Conservation (phyloP, 2,329 filamentous ascomycete species). For the Claviceps digitariae region DNA sequence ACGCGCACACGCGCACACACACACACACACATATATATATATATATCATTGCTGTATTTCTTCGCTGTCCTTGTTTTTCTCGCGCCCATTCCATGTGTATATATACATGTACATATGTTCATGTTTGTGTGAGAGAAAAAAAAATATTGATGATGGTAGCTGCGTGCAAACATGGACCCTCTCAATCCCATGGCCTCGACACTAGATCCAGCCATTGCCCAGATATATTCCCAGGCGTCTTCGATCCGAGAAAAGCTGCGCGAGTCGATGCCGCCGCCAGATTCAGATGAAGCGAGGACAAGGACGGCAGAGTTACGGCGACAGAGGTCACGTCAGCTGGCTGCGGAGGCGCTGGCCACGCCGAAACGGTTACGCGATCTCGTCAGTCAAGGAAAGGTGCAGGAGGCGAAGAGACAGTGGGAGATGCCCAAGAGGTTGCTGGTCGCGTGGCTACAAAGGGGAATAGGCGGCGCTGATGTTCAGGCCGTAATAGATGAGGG, state of each 20-base stretch:
- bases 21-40: no score
- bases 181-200: constrained; percentile 61
- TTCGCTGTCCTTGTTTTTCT: background rate
- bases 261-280: constrained; percentile 31
- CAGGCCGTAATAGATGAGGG: constrained; percentile 40
- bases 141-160: constrained; percentile 28
- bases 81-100: background rate
- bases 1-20: no score
- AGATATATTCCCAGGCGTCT: constrained; percentile 53
- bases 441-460: constrained; percentile 38
- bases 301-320: constrained; percentile 19
- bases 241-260: constrained; percentile 40
- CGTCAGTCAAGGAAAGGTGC: constrained; percentile 42
- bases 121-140: no score
- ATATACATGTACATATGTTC: no score
- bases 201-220: constrained; percentile 57
- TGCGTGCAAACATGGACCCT: constrained; percentile 72
- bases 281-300: constrained; percentile 23
- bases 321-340: constrained; percentile 39
- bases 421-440: constrained; percentile 38
- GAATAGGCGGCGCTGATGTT: constrained; percentile 41
- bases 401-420: constrained; percentile 48
- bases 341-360: constrained; percentile 47
- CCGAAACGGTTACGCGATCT: constrained; percentile 46
- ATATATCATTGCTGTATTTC: no score